Percentiles rank a stretch among this genome's conserved stretches.
Conservation (phyloP, 1,139 yeast genomes). For the Blastobotrys aristatus region DNA sequence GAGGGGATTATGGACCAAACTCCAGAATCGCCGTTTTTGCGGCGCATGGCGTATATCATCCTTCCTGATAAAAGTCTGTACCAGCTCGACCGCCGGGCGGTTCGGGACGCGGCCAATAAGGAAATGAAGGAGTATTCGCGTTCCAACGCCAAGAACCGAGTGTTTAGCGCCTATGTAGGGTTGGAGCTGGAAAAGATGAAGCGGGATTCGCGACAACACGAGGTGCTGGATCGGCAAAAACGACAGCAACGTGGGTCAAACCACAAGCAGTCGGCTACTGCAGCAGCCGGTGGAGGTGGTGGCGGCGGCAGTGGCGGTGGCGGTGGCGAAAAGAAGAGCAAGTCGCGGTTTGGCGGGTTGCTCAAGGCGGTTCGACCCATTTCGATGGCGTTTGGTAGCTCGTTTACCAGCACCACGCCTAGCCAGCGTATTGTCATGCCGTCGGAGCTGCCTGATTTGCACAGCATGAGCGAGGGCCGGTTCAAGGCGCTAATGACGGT, state of each 20-base stretch:
- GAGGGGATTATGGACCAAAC: slow-evolving; percentile 9
- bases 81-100: slow-evolving; percentile 29
- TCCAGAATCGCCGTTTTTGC: slow-evolving; percentile 12
- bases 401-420: slow-evolving; percentile 30
- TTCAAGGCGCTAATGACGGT: slow-evolving; percentile 56
- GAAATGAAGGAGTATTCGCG: slow-evolving; percentile 41
- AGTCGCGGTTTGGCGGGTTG: slow-evolving; percentile 34
- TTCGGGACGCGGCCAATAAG: slow-evolving; percentile 40
- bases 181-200: slow-evolving; percentile 48
- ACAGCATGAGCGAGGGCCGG: slow-evolving; percentile 40
- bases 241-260: slow-evolving; percentile 30
- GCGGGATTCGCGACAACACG: slow-evolving; percentile 47
- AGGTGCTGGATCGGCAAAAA: slow-evolving; percentile 40
- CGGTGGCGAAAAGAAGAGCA: slow-evolving; percentile 13
- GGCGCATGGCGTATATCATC: slow-evolving; percentile 27
- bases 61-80: slow-evolving; percentile 30
- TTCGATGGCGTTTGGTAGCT: slow-evolving; percentile 37
- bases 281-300: slow-evolving; percentile 6
- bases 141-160: slow-evolving; percentile 34
- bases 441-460: slow-evolving; percentile 56
- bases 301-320: neutral
- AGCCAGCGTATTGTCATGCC: slow-evolving; percentile 51
- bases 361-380: slow-evolving; percentile 40
- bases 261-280: slow-evolving; percentile 17
- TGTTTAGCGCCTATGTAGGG: slow-evolving; percentile 43